Conservation (phyloP, 179 eudicot species). For the Actinidia chinensis region DNA sequence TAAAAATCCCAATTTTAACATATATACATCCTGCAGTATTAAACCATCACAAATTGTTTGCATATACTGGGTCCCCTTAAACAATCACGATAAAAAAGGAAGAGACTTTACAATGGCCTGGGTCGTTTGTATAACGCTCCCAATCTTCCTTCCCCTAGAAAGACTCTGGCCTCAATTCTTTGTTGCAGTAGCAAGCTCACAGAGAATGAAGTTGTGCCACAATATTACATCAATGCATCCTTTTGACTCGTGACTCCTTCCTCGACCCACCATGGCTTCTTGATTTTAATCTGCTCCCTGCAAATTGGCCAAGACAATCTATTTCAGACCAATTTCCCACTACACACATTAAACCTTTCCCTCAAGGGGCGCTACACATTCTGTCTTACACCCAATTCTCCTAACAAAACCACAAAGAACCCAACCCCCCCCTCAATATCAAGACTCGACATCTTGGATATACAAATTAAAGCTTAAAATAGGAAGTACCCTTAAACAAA, state of each 20-base stretch:
- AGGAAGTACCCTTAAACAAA: too few species aligned
- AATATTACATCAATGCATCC: constrained; percentile 46
- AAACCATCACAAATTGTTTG: background rate
- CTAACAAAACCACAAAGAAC: too few species aligned
- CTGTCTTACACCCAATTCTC: too few species aligned
- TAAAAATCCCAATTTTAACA: background rate
- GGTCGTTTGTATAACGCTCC: constrained; percentile 82
- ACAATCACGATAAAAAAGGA: too few species aligned
- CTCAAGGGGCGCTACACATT: too few species aligned
- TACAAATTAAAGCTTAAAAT: too few species aligned
- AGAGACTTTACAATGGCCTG: constrained; percentile 59
- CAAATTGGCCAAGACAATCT: constrained; percentile 18
- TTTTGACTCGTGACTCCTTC: constrained; percentile 44
- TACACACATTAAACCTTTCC: too few species aligned
- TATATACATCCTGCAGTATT: background rate
- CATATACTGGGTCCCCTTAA: too few species aligned
- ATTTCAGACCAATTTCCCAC: constrained; percentile 6
- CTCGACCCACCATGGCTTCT: constrained; percentile 55
- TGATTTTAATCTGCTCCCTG: constrained; percentile 67
- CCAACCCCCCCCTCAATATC: too few species aligned
- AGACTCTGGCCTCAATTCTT: constrained; percentile 71
- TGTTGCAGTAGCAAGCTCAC: constrained; percentile 91
- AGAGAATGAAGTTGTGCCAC: constrained; percentile 79
- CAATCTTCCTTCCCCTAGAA: constrained; percentile 97
- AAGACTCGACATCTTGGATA: too few species aligned